Evolutionary conservation across 371 early-diverging fungal species (phyloP).

Genomic region (Mortierella sp.): DNA sequence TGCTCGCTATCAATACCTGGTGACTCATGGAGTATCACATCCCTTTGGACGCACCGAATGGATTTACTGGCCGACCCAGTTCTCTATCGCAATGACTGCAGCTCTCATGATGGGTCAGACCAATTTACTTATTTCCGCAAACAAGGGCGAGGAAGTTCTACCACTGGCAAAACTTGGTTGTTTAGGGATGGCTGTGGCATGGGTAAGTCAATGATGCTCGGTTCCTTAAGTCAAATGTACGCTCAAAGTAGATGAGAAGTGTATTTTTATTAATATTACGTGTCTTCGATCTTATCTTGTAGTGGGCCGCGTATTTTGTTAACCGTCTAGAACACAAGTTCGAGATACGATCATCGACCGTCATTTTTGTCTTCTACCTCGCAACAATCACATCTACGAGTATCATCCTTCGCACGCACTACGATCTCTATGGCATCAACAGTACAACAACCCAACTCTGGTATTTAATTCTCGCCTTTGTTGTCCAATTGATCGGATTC

Average conservation of each 20-base stretch:
- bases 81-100: constrained; percentile 25
- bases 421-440: constrained; percentile 1
- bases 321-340: constrained; percentile 27
- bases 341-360: constrained; percentile 32
- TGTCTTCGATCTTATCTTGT: background rate
- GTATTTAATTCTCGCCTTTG: background rate
- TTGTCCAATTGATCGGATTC: constrained; percentile 17
- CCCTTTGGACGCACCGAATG: constrained; percentile 36
- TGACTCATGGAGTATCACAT: constrained; percentile 2
- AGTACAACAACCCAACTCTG: background rate
- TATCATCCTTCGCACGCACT: constrained; percentile 15
- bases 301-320: constrained; percentile 11
- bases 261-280: too few relatives aligned
- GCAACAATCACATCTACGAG: constrained; percentile 12
- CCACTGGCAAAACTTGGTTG: constrained; percentile 19
- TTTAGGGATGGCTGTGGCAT: constrained; percentile 28
- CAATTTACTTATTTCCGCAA: background rate
- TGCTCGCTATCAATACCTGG: constrained; percentile 9
- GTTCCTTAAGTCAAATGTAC: too few relatives aligned
- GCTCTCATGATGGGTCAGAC: constrained; percentile 12
- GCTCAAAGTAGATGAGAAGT: background rate
- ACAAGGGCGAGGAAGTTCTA: background rate
- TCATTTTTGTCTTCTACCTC: constrained; percentile 28
- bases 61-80: constrained; percentile 44
- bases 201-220: constrained; percentile 16